These are phyloP conservation scores for Monilinia fructigena DNA, from an alignment of 2,329 filamentous ascomycete species.

Conservation along the genomic window DNA sequence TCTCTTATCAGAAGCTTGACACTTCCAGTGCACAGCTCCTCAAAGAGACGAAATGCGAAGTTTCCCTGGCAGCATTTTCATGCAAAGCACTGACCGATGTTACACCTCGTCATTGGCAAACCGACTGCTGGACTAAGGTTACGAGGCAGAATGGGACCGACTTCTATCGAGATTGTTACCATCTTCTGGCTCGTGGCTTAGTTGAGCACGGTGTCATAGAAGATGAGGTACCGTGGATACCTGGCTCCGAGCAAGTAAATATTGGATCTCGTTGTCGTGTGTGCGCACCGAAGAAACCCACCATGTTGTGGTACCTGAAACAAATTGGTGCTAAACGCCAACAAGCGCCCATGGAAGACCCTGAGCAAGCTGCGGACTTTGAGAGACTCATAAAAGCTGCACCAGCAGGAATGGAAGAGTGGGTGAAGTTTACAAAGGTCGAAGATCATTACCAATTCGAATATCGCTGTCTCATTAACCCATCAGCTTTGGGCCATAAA, in stretches of 20 bases:
- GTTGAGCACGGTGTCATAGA: neutral
- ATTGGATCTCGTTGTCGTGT: neutral
- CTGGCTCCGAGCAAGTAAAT: neutral
- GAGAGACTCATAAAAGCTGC: conserved; percentile 52
- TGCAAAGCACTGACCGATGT: neutral
- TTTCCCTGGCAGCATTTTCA: neutral
- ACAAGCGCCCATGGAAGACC: conserved; percentile 51
- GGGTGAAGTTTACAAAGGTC: conserved; percentile 38
- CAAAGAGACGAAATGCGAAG: neutral
- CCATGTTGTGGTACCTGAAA: conserved; percentile 9
- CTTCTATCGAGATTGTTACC: neutral
- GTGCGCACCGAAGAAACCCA: conserved; percentile 1
- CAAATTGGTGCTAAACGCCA: conserved; percentile 24
- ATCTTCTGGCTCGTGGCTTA: conserved; percentile 8
- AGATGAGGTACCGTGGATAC: neutral
- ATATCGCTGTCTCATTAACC: conserved; percentile 45
- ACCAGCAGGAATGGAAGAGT: conserved; percentile 45
- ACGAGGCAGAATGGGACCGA: neutral
- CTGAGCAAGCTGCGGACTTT: conserved; percentile 49
- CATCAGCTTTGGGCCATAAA: conserved; percentile 46
- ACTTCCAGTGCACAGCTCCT: neutral
- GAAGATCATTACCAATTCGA: conserved; percentile 39
- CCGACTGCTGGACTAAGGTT: neutral
- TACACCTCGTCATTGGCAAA: neutral
- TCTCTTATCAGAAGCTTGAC: neutral